Base-by-base conservation (phyloP, 2,329 filamentous ascomycete species). In the Colletotrichum agaves region DNA sequence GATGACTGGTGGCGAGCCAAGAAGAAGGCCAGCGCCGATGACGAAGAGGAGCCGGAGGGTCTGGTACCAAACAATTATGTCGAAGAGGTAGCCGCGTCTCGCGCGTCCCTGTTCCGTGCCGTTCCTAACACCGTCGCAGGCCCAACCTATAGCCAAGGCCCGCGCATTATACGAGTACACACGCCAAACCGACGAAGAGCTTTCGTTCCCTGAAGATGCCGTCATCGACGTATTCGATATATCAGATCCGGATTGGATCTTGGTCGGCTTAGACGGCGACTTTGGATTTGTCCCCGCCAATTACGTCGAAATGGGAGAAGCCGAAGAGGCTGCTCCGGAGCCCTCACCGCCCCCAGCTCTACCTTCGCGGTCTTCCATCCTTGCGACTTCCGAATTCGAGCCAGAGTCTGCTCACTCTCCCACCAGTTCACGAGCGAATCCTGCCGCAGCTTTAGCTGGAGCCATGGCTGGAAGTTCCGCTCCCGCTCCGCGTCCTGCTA, bases 131-230 rank as follows among this genome's bases (percentile, higher is more conserved):
- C 13, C 15, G 12, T 21, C 41, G 61, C 71, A 91, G 86, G 87
- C 88, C 65, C 80, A 83, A 77, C 88, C 90, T 21, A 78, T 85
- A 70, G 72, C 58, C 13, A 86, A 90, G 72, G 96, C 95, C 56
- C 94, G 91, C 78, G 93, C 96, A n/a, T 87, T 98, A n/a, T 99
- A 95, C 83, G 96, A 99, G 79, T 99, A 99, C 79, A 93, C 93
- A 57, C 89, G 95, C 74, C 96, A 99, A 82, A 99, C 96, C 23
- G 96, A 99, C 76, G 96, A 99, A 80, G 96, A 99, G 80, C 85
- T 99, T 10, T 98, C 95, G 23, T 98, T 99, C 77, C 88, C 93
- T 55, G 96, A 99, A 82, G 94, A 97, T 76, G 90, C 91, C 44
- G 81, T 88, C 49, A 86, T 99, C 55, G 84, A 92, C 69, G 92